Conservation (phyloP, 768 basidiomycete species). For the Amanita muscaria region DNA sequence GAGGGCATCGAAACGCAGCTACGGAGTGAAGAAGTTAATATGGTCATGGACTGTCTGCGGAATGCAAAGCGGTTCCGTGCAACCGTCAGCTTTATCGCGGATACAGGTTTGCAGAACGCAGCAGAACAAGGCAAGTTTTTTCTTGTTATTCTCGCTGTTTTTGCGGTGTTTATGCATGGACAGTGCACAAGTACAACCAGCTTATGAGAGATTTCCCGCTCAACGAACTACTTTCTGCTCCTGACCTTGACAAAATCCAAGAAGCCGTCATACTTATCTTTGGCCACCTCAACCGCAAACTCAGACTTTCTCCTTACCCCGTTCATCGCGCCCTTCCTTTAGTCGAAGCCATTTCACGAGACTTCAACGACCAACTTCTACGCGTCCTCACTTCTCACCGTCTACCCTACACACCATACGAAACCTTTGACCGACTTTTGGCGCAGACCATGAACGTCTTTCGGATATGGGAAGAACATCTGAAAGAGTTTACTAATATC, state of each 20-base stretch:
- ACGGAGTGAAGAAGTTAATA: conserved; percentile 82
- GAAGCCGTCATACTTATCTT: conserved; percentile 85
- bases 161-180: neutral
- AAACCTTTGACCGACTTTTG: conserved; percentile 85
- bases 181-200: conserved; percentile 96
- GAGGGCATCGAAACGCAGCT: conserved; percentile 92
- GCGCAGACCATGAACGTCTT: conserved; percentile 69
- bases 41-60: conserved; percentile 89
- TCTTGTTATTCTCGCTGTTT: neutral
- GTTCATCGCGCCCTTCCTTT: conserved; percentile 93
- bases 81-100: conserved; percentile 95
- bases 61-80: conserved; percentile 97
- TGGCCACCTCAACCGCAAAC: conserved; percentile 89
- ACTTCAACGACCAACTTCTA: conserved; percentile 93
- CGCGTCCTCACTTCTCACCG: conserved; percentile 87
- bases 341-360: conserved; percentile 95
- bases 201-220: conserved; percentile 99
- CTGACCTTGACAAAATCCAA: conserved; percentile 92
- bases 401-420: conserved; percentile 88
- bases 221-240: conserved; percentile 92
- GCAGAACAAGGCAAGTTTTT: conserved; percentile 65
- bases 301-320: conserved; percentile 93
- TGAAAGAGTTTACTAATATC: conserved; percentile 90
- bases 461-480: conserved; percentile 79
- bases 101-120: conserved; percentile 93